phyloP scores from a whole-genome alignment of 805 yeast species.

The baker's yeast (Saccharomyces cerevisiae) region DNA sequence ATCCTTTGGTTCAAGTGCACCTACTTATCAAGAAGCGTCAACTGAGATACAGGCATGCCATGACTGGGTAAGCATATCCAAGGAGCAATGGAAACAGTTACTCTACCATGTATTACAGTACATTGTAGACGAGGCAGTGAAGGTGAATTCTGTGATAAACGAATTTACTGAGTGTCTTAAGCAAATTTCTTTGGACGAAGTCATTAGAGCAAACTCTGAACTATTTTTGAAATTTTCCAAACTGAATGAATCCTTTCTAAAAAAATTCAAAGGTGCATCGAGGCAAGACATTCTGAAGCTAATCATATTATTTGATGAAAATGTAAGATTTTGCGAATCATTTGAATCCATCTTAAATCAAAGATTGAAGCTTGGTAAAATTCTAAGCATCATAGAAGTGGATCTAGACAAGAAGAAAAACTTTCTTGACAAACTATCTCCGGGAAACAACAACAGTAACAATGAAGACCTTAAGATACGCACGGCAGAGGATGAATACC shows the following conservation, averaged over 20 bases:
- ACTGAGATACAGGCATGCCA: slow-evolving; percentile 70
- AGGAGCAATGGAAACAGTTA: slow-evolving; percentile 55
- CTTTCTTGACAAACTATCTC: not conserved
- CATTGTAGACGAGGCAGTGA: slow-evolving; percentile 66
- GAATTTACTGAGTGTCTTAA: slow-evolving; percentile 54
- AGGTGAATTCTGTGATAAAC: slow-evolving; percentile 55
- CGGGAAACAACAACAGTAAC: not conserved
- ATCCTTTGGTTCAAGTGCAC: slow-evolving; percentile 57
- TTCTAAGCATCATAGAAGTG: slow-evolving; percentile 38
- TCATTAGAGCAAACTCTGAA: slow-evolving; percentile 55
- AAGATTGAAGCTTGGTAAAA: slow-evolving; percentile 47
- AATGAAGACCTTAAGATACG: slow-evolving; percentile 1
- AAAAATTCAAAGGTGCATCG: not conserved
- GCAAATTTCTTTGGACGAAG: slow-evolving; percentile 63
- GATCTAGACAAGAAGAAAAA: slow-evolving; percentile 24
- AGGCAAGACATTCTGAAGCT: not conserved
- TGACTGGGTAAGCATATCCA: slow-evolving; percentile 57
- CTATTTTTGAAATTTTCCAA: slow-evolving; percentile 56
- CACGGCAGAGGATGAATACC: not conserved
- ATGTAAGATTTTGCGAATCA: slow-evolving; percentile 67
- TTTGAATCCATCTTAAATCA: slow-evolving; percentile 65
- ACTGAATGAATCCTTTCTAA: not conserved
- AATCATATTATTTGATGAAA: slow-evolving; percentile 55
- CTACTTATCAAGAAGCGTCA: slow-evolving; percentile 58
- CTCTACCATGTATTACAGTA: slow-evolving; percentile 56